A percentile compares a stretch with the other conserved stretches of the same genome.
Evolutionary conservation across 2,329 filamentous ascomycete genomes (phyloP).

Genomic region (Hymenoscyphus repandus): DNA sequence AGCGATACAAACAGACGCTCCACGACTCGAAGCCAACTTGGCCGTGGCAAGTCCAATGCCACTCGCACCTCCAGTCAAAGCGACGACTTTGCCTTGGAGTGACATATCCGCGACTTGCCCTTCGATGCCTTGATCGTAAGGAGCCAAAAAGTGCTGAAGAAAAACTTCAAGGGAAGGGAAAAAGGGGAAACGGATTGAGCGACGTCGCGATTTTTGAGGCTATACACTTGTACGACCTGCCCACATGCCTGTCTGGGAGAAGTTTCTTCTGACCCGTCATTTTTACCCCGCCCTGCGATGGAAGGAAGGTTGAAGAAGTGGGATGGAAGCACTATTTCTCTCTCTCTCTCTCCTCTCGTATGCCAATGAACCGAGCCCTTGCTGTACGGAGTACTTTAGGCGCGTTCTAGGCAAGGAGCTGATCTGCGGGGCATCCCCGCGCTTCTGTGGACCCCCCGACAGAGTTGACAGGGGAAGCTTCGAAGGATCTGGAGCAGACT

Average conservation of each 20-base stretch:
- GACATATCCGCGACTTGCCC: conserved; percentile 18
- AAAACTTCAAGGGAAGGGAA: background rate
- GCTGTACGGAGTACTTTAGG: no score
- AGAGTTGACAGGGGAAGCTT: no score
- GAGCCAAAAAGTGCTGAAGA: background rate
- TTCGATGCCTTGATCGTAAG: no score
- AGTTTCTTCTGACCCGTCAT: background rate
- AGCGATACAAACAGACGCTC: conserved; percentile 24
- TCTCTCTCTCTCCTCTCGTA: no score
- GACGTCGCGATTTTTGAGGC: no score
- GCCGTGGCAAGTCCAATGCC: conserved; percentile 74
- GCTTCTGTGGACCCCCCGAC: no score
- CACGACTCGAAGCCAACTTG: conserved; percentile 34
- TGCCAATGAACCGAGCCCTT: no score
- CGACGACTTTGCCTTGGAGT: conserved; percentile 48
- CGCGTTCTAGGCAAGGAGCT: no score
- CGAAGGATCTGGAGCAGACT: no score
- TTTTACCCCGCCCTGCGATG: background rate
- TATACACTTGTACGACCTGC: background rate
- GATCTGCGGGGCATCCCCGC: no score
- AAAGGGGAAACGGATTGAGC: background rate
- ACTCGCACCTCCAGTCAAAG: conserved; percentile 74
- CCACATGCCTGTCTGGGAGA: no score
- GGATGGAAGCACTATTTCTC: no score
- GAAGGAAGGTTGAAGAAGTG: background rate